Percentiles rank a stretch among this genome's conserved stretches.
phyloP scores from a whole-genome alignment of 1,139 yeast species.

The Hansenula anomala region DNA sequence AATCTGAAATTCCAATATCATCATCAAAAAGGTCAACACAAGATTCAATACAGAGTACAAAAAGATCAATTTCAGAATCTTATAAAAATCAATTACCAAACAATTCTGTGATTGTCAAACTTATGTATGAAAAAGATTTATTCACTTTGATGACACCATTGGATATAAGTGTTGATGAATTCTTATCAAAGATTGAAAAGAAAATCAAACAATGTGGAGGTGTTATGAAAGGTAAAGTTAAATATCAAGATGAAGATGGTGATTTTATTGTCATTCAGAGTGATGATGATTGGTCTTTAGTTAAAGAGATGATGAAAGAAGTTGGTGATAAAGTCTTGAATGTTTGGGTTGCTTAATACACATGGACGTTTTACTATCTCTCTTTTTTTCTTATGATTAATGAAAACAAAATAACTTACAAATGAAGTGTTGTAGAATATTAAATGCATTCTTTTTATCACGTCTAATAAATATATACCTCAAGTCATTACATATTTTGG shows the following conservation, averaged over 20 bases:
- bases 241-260: constrained; percentile 93
- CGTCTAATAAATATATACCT: no score
- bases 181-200: constrained; percentile 28
- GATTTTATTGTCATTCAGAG: constrained; percentile 85
- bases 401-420: no score
- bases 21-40: constrained; percentile 25
- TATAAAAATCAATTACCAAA: constrained; percentile 32
- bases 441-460: no score
- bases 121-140: constrained; percentile 32
- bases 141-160: constrained; percentile 32
- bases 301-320: constrained; percentile 35
- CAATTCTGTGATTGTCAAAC: constrained; percentile 30
- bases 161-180: constrained; percentile 27
- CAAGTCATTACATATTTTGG: constrained; percentile 63
- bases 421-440: no score
- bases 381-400: not conserved
- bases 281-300: constrained; percentile 63
- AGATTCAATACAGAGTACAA: constrained; percentile 29
- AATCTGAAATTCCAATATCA: constrained; percentile 24
- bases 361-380: not conserved
- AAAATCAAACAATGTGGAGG: constrained; percentile 36
- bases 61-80: constrained; percentile 32
- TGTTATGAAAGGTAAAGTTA: constrained; percentile 45
- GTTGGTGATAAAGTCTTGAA: constrained; percentile 32
- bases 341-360: constrained; percentile 26